Percentiles rank a stretch among this genome's conserved stretches.
Conservation (phyloP, 345 rosid species). For the Melaleuca quinquenervia region DNA sequence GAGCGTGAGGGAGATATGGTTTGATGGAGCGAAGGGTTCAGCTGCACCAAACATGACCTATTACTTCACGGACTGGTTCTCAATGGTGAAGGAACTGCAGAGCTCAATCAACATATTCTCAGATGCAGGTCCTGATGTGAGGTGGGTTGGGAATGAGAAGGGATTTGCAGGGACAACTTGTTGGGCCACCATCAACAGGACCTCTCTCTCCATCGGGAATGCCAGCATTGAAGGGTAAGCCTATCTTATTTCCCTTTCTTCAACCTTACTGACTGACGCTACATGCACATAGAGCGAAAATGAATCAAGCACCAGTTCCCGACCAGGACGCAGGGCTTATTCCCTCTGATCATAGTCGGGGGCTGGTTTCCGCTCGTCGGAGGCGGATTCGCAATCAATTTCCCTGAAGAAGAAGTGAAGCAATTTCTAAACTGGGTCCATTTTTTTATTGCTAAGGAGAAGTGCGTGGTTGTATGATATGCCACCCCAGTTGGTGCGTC, state of each 20-base stretch:
- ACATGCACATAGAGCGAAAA: not conserved
- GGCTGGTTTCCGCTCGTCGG: not conserved
- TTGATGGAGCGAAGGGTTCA: constrained; percentile 61
- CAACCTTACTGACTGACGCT: not conserved
- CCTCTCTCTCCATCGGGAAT: constrained; percentile 53
- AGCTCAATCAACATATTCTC: constrained; percentile 62
- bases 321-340: not conserved
- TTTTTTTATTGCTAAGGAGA: too few relatives aligned
- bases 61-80: constrained; percentile 59
- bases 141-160: constrained; percentile 63
- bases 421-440: not conserved
- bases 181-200: constrained; percentile 65
- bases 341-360: not conserved
- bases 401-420: not conserved
- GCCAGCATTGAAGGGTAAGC: constrained; percentile 38
- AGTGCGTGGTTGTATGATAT: too few relatives aligned
- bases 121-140: constrained; percentile 62
- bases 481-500: too few relatives aligned
- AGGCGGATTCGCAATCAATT: not conserved
- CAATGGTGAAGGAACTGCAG: constrained; percentile 68
- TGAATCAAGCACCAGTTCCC: not conserved
- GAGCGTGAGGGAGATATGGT: constrained; percentile 62
- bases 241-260: not conserved
- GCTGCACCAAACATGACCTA: constrained; percentile 54
- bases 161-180: constrained; percentile 50